phyloP scores from a whole-genome alignment of 1,284 basidiomycete genomes.

The Cutaneotrichosporon sp. region DNA sequence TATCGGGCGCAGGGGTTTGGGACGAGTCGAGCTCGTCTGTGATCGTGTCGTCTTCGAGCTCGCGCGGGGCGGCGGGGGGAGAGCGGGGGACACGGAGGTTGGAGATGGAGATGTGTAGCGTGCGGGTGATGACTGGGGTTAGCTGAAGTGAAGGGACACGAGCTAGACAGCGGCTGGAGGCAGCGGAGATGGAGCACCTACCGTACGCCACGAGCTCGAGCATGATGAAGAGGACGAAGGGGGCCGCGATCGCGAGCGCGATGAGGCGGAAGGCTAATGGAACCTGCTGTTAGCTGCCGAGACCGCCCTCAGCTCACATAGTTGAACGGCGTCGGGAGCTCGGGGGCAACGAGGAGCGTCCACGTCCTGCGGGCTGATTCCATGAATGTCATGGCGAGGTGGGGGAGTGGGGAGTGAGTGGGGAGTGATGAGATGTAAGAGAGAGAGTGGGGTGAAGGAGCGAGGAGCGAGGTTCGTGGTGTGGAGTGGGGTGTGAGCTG shows the following conservation, averaged over 20 bases:
- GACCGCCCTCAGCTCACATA: constrained; percentile 15
- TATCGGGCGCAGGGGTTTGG: neutral
- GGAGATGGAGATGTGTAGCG: constrained; percentile 40
- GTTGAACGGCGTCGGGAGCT: constrained; percentile 22
- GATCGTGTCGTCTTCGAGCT: constrained; percentile 10
- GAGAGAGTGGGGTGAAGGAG: neutral
- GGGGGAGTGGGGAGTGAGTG: neutral
- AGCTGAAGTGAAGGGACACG: too few species aligned
- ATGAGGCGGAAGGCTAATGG: constrained; percentile 35
- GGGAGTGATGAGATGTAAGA: neutral
- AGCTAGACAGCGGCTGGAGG: too few species aligned
- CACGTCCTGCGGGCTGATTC: constrained; percentile 9
- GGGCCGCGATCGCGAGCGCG: constrained; percentile 34
- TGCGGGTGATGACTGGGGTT: constrained; percentile 38
- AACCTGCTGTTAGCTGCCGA: constrained; percentile 24
- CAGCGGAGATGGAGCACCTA: too few species aligned
- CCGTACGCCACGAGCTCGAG: constrained; percentile 44
- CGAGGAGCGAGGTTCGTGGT: neutral
- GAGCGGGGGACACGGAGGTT: constrained; percentile 41
- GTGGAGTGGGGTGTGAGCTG: neutral
- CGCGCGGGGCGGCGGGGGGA: constrained; percentile 18
- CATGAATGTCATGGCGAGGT: constrained; percentile 9
- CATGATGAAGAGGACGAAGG: constrained; percentile 36
- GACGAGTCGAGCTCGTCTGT: neutral
- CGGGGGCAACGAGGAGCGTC: constrained; percentile 15